Evolutionary conservation across 1,284 basidiomycete species (phyloP).

Genomic region (Malassezia slooffiae): DNA sequence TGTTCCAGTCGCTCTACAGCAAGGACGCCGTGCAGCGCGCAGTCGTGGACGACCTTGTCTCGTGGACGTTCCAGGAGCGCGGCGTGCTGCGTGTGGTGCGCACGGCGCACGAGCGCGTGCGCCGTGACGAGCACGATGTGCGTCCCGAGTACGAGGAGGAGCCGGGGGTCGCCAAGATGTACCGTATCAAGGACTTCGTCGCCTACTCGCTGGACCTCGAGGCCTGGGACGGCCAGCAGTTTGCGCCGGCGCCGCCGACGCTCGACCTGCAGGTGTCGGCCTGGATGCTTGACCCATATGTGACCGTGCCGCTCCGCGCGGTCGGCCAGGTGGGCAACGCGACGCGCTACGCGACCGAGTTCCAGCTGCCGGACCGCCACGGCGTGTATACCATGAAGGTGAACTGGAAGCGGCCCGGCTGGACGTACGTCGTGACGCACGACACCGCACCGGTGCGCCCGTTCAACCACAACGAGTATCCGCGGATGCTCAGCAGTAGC

Average conservation of each 20-base stretch:
- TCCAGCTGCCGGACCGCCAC: conserved; percentile 83
- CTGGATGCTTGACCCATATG: conserved; percentile 78
- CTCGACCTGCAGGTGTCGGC: conserved; percentile 83
- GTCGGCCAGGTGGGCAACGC: conserved; percentile 1
- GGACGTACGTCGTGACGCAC: conserved; percentile 58
- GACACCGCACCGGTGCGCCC: conserved; percentile 79
- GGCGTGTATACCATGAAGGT: conserved; percentile 94
- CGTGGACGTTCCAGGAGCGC: conserved; percentile 84
- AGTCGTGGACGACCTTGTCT: conserved; percentile 63
- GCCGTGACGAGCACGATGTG: conserved; percentile 47
- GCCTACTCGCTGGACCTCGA: conserved; percentile 61
- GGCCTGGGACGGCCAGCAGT: conserved; percentile 54
- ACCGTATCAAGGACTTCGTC: conserved; percentile 76
- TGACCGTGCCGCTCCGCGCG: conserved; percentile 21
- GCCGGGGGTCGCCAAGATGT: conserved; percentile 54
- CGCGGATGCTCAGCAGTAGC: conserved; percentile 80
- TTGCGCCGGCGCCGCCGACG: conserved; percentile 62
- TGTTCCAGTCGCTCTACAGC: conserved; percentile 53
- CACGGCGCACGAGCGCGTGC: conserved; percentile 61
- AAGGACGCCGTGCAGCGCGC: conserved; percentile 57
- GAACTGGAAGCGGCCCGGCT: conserved; percentile 78
- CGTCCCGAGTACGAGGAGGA: conserved; percentile 40
- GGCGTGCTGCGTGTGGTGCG: conserved; percentile 67
- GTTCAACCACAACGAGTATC: conserved; percentile 84
- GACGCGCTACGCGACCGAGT: conserved; percentile 58